Conservation (phyloP, 2,329 filamentous ascomycete genomes). For the Aspergillus eucalypticola region DNA sequence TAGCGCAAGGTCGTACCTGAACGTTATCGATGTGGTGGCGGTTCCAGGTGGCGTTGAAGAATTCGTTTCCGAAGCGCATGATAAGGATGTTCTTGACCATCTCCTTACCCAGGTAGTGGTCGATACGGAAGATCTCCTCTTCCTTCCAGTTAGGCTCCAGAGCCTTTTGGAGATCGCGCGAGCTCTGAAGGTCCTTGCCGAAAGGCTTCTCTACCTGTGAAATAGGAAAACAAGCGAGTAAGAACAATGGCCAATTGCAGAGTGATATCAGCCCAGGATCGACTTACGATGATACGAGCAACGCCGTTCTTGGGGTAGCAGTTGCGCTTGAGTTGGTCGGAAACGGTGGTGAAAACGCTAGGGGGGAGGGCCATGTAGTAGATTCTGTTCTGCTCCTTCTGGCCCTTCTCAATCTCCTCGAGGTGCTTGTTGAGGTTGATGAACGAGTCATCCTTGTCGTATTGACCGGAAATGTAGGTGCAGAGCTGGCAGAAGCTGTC, state of each 20-base stretch:
- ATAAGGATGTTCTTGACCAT: slow-evolving; percentile 99
- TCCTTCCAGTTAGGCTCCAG: slow-evolving; percentile 98
- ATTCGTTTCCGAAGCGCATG: slow-evolving; percentile 96
- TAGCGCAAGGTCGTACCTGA: slow-evolving; percentile 55
- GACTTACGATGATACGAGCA: slow-evolving; percentile 84
- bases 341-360: slow-evolving; percentile 96
- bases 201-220: slow-evolving; percentile 95
- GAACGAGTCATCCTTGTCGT: slow-evolving; percentile 96
- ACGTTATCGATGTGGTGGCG: slow-evolving; percentile 99
- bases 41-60: slow-evolving; percentile 98
- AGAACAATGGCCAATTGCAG: slow-evolving; percentile 19
- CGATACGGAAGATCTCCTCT: slow-evolving; percentile 98
- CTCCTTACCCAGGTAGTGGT: slow-evolving; percentile 99
- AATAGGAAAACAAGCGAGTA: slow-evolving; percentile 7
- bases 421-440: slow-evolving; percentile 80
- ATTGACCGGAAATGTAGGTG: slow-evolving; percentile 94
- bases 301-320: slow-evolving; percentile 92
- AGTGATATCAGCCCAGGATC: not conserved
- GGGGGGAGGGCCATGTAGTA: slow-evolving; percentile 99
- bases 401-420: slow-evolving; percentile 77
- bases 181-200: slow-evolving; percentile 93
- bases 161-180: slow-evolving; percentile 89
- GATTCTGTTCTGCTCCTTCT: slow-evolving; percentile 81
- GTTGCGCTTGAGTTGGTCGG: slow-evolving; percentile 94
- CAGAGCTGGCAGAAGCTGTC: slow-evolving; percentile 85